Evolutionary conservation across 208 protist genomes (phyloP).

Genomic region (Leishmania martiniquensis): DNA sequence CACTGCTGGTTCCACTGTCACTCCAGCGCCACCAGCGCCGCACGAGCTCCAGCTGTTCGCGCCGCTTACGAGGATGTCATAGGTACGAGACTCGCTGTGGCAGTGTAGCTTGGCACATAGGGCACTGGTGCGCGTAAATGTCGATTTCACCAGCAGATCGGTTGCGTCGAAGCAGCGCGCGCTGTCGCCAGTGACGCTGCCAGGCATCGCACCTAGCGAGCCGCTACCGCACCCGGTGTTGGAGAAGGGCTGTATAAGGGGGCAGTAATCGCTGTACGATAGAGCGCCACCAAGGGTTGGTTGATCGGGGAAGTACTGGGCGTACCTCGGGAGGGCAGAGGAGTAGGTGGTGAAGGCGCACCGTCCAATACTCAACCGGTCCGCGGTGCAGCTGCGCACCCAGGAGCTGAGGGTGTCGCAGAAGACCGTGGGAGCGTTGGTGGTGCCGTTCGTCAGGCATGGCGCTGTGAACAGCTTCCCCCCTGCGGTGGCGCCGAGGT

Average conservation of each 20-base stretch:
- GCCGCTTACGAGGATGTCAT: constrained; percentile 26
- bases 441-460: constrained; percentile 37
- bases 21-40: constrained; percentile 12
- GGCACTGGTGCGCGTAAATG: background rate
- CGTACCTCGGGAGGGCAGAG: constrained; percentile 24
- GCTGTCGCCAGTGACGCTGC: constrained; percentile 6
- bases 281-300: constrained; percentile 24
- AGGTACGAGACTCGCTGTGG: constrained; percentile 11
- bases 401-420: constrained; percentile 34
- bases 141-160: constrained; percentile 7
- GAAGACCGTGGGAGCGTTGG: constrained; percentile 51
- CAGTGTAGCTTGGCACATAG: constrained; percentile 37
- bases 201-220: constrained; percentile 10
- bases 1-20: constrained; percentile 5
- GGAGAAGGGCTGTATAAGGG: constrained; percentile 28
- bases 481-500: constrained; percentile 62
- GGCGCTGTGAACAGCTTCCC: constrained; percentile 44
- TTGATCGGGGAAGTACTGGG: constrained; percentile 48
- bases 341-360: constrained; percentile 34
- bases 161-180: constrained; percentile 12
- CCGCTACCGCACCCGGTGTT: constrained; percentile 29
- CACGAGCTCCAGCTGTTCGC: constrained; percentile 18
- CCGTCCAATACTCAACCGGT: constrained; percentile 33
- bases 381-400: constrained; percentile 37
- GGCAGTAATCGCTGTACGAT: constrained; percentile 63